phyloP scores from a whole-genome alignment of 768 basidiomycete species.

The Brasilioporus rufonigricans region DNA sequence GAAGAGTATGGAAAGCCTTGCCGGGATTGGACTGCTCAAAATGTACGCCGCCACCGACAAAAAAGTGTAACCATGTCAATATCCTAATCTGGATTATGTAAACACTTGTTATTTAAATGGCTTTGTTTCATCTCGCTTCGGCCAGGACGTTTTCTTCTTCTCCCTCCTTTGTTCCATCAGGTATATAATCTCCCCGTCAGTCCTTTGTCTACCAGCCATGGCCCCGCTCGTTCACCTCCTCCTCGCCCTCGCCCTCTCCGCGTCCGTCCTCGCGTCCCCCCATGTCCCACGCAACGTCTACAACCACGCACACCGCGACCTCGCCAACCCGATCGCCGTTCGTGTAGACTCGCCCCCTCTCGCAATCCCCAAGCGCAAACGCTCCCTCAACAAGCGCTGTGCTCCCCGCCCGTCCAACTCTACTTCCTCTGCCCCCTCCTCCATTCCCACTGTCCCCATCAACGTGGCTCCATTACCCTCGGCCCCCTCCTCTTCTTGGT shows the following conservation, averaged over 20 bases:
- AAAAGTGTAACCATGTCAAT: not conserved
- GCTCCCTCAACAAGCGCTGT: slow-evolving; percentile 31
- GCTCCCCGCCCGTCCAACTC: slow-evolving; percentile 14
- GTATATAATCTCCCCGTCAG: not conserved
- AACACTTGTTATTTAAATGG: not conserved
- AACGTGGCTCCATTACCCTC: slow-evolving; percentile 22
- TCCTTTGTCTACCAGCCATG: slow-evolving; percentile 11
- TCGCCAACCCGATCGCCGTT: not conserved
- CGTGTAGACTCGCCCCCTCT: not conserved
- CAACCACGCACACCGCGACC: slow-evolving; percentile 21
- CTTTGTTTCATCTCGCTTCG: not conserved
- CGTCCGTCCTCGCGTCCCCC: slow-evolving; percentile 35
- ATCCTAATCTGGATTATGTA: not conserved
- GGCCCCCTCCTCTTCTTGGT: not conserved
- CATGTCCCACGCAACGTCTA: slow-evolving; percentile 33
- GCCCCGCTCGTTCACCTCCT: slow-evolving; percentile 42
- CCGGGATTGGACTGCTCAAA: slow-evolving; percentile 67
- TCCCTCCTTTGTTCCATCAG: not conserved
- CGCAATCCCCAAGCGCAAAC: slow-evolving; percentile 14
- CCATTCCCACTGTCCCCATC: slow-evolving; percentile 8
- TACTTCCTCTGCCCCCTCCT: not conserved
- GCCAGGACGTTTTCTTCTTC: not conserved
- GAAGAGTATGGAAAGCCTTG: slow-evolving; percentile 67
- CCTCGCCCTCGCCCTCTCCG: slow-evolving; percentile 40
- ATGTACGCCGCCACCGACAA: slow-evolving; percentile 67